Percentiles rank a stretch among this genome's conserved stretches.
These are phyloP conservation scores for Fusarium pseudocircinatum DNA, from an alignment of 2,329 filamentous ascomycete species.

Conservation along the genomic window DNA sequence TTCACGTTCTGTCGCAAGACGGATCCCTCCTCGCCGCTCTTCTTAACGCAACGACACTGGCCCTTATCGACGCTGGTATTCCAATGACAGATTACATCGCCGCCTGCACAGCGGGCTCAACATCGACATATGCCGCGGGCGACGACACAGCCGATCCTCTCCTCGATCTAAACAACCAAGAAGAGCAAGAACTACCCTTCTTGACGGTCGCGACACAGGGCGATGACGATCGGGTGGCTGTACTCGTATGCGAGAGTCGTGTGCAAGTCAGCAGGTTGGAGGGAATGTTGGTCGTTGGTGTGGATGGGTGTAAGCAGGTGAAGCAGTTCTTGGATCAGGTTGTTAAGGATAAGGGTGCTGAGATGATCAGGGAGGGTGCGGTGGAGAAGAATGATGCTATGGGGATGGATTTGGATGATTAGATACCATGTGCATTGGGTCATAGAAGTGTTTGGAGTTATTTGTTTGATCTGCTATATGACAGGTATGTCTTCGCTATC, in stretches of 20 bases:
- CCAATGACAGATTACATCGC: slow-evolving; percentile 94
- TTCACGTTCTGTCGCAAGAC: slow-evolving; percentile 90
- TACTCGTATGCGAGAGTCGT: slow-evolving; percentile 86
- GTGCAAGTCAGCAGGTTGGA: slow-evolving; percentile 86
- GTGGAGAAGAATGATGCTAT: slow-evolving; percentile 60
- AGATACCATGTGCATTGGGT: slow-evolving; percentile 21
- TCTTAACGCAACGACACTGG: slow-evolving; percentile 90
- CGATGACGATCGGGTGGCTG: slow-evolving; percentile 76
- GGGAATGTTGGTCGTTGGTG: slow-evolving; percentile 90
- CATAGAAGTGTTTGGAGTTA: slow-evolving; percentile 34
- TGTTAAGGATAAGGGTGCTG: slow-evolving; percentile 75
- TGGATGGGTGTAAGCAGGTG: slow-evolving; percentile 91
- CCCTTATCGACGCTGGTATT: slow-evolving; percentile 92
- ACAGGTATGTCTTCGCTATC: slow-evolving; percentile 34
- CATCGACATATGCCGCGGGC: slow-evolving; percentile 70
- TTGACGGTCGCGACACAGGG: slow-evolving; percentile 86
- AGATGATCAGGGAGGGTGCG: slow-evolving; percentile 67
- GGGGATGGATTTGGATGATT: slow-evolving; percentile 62
- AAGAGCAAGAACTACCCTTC: slow-evolving; percentile 89
- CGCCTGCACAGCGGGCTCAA: slow-evolving; percentile 87
- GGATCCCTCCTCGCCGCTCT: slow-evolving; percentile 89
- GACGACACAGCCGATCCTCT: slow-evolving; percentile 79
- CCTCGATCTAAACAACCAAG: slow-evolving; percentile 79
- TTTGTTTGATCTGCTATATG: slow-evolving; percentile 31
- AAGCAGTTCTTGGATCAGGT: slow-evolving; percentile 82